phyloP scores from a whole-genome alignment of 2,329 filamentous ascomycete species.

The Tolypocladium nubicola region DNA sequence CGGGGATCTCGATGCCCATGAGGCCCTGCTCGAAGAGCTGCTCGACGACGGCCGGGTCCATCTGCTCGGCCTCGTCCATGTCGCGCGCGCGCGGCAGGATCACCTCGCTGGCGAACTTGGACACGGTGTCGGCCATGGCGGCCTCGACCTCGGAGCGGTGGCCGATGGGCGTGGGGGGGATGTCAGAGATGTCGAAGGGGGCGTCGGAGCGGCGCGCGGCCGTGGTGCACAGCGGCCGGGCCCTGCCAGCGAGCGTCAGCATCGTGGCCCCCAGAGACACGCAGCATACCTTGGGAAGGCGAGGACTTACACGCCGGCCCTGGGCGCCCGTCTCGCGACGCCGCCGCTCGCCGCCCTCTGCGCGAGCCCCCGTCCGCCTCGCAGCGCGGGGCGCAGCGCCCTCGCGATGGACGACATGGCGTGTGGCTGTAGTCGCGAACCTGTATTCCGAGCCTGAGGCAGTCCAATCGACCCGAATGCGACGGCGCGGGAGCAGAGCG shows the following conservation, averaged over 20 bases:
- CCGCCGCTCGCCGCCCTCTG: conserved; percentile 15
- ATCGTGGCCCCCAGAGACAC: background rate
- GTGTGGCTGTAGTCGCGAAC: background rate
- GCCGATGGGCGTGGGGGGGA: conserved; percentile 85
- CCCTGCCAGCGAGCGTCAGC: conserved; percentile 1
- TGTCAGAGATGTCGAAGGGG: conserved; percentile 54
- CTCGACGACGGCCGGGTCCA: conserved; percentile 83
- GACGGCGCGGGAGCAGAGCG: background rate
- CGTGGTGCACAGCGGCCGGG: conserved; percentile 51
- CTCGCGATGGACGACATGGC: conserved; percentile 33
- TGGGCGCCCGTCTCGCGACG: conserved; percentile 11
- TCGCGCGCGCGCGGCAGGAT: conserved; percentile 86
- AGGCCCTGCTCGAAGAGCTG: conserved; percentile 94
- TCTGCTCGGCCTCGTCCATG: conserved; percentile 93
- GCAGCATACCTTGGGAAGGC: background rate
- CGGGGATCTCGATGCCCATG: conserved; percentile 95
- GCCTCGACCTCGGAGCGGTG: conserved; percentile 84
- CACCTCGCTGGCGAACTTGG: conserved; percentile 81
- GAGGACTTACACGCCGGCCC: conserved; percentile 15
- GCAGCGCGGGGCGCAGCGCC: conserved; percentile 39
- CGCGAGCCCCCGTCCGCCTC: conserved; percentile 28
- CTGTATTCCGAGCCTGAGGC: background rate
- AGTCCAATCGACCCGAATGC: background rate
- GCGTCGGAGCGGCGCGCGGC: conserved; percentile 33
- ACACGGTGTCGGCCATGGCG: conserved; percentile 81